Evolutionary conservation across 2,329 filamentous ascomycete species (phyloP).

Genomic region (Thelonectria blattea): DNA sequence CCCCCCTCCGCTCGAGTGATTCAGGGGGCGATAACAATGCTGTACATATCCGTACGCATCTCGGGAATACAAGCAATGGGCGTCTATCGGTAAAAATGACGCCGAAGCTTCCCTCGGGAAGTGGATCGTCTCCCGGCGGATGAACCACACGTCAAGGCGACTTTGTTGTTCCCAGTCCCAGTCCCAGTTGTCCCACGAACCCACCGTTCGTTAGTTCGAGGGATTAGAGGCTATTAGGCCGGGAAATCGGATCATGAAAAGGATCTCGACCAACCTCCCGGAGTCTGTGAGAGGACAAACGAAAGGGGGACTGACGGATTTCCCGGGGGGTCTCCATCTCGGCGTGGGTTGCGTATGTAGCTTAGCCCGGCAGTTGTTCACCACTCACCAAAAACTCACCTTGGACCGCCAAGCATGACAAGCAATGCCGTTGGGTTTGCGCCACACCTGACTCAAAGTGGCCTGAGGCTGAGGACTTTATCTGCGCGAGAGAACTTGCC

Average conservation of each 20-base stretch:
- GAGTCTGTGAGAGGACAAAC: too few species aligned
- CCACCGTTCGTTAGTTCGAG: neutral
- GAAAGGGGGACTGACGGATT: too few species aligned
- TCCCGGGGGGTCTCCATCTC: neutral
- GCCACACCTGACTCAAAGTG: neutral
- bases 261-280: conserved; percentile 10
- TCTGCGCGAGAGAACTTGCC: neutral
- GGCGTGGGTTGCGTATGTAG: neutral
- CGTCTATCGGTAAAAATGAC: neutral
- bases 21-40: neutral
- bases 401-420: neutral
- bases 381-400: too few species aligned
- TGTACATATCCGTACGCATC: neutral
- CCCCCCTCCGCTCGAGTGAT: neutral
- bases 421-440: neutral
- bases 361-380: neutral
- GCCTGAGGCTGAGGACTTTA: neutral
- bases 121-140: neutral
- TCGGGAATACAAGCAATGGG: neutral
- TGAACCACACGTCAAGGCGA: neutral
- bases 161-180: neutral
- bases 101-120: conserved; percentile 1
- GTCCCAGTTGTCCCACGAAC: neutral
- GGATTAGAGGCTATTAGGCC: neutral
- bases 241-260: conserved; percentile 1